phyloP scores from a whole-genome alignment of 805 yeast genomes.

The Nakazawaea ernobii region DNA sequence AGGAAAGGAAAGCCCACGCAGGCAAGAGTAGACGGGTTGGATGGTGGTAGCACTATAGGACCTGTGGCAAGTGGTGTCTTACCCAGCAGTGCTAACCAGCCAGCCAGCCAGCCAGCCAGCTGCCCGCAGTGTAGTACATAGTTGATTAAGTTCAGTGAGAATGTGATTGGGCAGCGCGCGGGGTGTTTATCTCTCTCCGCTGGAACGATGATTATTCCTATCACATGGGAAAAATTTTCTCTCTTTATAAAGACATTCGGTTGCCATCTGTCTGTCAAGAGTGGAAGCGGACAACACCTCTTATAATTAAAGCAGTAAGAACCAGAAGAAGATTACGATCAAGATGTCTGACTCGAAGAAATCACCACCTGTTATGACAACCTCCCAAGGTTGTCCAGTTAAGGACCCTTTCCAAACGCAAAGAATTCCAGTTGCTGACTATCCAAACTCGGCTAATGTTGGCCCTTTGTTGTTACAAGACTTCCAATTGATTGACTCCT shows the following conservation, averaged over 20 bases:
- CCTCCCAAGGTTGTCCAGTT: slow-evolving; percentile 73
- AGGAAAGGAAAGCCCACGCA: too few relatives aligned
- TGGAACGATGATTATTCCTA: not conserved
- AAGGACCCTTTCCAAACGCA: slow-evolving; percentile 74
- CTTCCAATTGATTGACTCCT: slow-evolving; percentile 69
- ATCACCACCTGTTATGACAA: slow-evolving; percentile 55
- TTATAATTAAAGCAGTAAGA: too few relatives aligned
- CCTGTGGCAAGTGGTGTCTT: too few relatives aligned
- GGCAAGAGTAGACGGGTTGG: too few relatives aligned
- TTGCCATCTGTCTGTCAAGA: not conserved
- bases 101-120: too few relatives aligned
- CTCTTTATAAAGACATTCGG: not conserved
- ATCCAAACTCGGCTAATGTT: slow-evolving; percentile 19
- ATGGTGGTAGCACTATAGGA: too few relatives aligned
- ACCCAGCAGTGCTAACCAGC: too few relatives aligned
- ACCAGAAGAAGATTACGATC: not conserved
- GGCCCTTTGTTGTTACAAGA: slow-evolving; percentile 84
- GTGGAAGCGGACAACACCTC: too few relatives aligned
- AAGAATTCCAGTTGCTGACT: slow-evolving; percentile 48
- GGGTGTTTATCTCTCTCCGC: not conserved
- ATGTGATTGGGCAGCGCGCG: slow-evolving; percentile 4
- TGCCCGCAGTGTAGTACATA: too few relatives aligned
- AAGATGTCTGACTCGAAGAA: slow-evolving; percentile 21
- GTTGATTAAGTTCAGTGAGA: not conserved
- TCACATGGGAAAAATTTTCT: not conserved